Evolutionary conservation across 192 early-diverging fungal genomes (phyloP).

Genomic region (Pilaira anomala): DNA sequence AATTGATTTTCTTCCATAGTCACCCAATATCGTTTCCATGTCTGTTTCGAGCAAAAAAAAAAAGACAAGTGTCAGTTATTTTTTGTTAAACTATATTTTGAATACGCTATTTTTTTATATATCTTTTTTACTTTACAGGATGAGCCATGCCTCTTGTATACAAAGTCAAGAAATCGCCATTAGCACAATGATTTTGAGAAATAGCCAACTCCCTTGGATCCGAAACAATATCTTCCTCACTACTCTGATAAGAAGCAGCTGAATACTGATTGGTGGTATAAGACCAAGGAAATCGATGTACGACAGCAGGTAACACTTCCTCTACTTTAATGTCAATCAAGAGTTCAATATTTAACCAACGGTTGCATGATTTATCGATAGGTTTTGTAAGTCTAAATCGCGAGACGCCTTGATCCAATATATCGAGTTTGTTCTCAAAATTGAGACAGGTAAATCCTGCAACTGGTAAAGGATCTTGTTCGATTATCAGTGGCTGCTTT

Average conservation of each 20-base stretch:
- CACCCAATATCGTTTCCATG: conserved; percentile 17
- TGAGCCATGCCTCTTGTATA: conserved; percentile 17
- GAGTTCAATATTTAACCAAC: neutral
- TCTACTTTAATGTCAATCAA: conserved; percentile 14
- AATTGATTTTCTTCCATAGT: neutral
- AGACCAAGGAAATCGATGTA: conserved; percentile 8
- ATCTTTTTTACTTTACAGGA: neutral
- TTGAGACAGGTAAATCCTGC: neutral
- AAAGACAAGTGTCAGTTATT: neutral
- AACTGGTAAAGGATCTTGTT: neutral
- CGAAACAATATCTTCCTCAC: too few species aligned
- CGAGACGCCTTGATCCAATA: conserved; percentile 13
- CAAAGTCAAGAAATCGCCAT: conserved; percentile 8
- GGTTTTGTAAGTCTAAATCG: conserved; percentile 1
- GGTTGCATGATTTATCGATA: neutral
- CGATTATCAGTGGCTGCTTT: neutral
- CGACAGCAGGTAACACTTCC: neutral
- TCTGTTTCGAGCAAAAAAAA: too few species aligned
- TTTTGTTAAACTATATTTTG: too few species aligned
- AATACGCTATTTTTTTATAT: too few species aligned
- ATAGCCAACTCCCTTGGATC: neutral
- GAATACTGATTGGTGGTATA: neutral
- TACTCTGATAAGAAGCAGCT: neutral
- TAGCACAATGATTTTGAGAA: neutral
- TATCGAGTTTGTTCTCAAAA: conserved; percentile 13